Evolutionary conservation across 179 eudicot genomes (phyloP).

Genomic region (Nepenthes alata): DNA sequence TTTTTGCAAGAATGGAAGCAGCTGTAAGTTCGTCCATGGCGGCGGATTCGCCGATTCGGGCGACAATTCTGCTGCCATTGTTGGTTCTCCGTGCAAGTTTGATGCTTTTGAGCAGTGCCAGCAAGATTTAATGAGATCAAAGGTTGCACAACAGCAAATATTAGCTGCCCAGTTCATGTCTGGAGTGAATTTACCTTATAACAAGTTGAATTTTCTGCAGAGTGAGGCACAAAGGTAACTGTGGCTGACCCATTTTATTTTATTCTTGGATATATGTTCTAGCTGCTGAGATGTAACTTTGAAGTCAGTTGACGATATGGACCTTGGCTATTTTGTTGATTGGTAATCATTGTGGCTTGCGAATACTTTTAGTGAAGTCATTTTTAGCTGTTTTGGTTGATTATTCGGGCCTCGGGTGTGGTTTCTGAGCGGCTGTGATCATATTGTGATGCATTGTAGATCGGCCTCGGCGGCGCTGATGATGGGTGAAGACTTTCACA

Average conservation of each 20-base stretch:
- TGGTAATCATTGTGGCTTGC: neutral
- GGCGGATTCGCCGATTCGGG: slow-evolving; percentile 17
- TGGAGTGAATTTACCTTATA: slow-evolving; percentile 34
- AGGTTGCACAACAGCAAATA: slow-evolving; percentile 47
- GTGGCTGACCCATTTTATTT: neutral
- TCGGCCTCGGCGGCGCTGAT: slow-evolving; percentile 57
- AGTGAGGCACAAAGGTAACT: slow-evolving; percentile 49
- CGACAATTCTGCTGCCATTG: slow-evolving; percentile 4
- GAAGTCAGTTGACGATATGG: neutral
- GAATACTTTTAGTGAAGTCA: neutral
- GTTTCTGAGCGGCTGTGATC: slow-evolving; percentile 5
- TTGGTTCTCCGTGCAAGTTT: slow-evolving; percentile 36
- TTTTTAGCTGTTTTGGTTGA: neutral
- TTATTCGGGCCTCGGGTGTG: neutral
- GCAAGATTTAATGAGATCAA: slow-evolving; percentile 48
- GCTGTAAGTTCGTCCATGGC: slow-evolving; percentile 32
- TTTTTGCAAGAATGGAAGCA: slow-evolving; percentile 10
- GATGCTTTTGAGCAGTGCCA: slow-evolving; percentile 47
- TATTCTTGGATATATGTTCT: neutral
- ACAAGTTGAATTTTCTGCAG: slow-evolving; percentile 34
- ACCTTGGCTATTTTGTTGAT: neutral
- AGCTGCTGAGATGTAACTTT: neutral
- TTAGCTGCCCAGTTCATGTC: slow-evolving; percentile 52
- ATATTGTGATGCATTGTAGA: slow-evolving; percentile 24
- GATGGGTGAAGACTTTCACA: slow-evolving; percentile 58